phyloP scores from a whole-genome alignment of 2,329 filamentous ascomycete species.

The Stachybotrys echinatus region DNA sequence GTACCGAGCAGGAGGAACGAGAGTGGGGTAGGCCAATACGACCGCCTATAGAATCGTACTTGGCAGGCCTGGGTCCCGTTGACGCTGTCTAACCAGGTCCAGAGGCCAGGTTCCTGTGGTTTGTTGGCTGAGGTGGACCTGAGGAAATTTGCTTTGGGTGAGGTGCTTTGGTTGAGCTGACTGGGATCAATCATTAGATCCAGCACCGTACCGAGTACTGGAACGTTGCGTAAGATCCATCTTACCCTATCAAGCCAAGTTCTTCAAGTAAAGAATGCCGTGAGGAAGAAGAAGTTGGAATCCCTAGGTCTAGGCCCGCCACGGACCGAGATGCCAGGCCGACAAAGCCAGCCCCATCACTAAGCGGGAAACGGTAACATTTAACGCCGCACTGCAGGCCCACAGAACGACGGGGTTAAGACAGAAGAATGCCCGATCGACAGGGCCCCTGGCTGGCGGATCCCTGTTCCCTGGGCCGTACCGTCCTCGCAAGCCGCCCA shows the following conservation, averaged over 20 bases:
- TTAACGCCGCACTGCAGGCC: background rate
- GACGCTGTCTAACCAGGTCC: too few relatives aligned
- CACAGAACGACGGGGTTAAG: background rate
- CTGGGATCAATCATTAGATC: background rate
- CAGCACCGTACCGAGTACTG: too few relatives aligned
- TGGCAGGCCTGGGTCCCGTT: too few relatives aligned
- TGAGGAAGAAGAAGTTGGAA: too few relatives aligned
- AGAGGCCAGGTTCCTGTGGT: too few relatives aligned
- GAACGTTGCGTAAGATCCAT: background rate
- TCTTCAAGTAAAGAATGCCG: too few relatives aligned
- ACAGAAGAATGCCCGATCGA: background rate
- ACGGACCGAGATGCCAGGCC: background rate
- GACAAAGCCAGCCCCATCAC: background rate
- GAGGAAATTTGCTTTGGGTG: background rate
- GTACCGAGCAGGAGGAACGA: background rate
- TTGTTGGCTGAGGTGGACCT: too few relatives aligned
- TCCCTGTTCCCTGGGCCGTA: too few relatives aligned
- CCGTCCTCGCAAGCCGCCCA: too few relatives aligned
- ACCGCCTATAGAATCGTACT: too few relatives aligned
- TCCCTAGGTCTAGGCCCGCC: background rate
- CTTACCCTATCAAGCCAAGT: background rate
- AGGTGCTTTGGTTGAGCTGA: background rate
- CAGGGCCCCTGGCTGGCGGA: background rate
- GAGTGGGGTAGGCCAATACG: too few relatives aligned
- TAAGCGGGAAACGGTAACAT: background rate